Percentiles rank a stretch among this genome's conserved stretches.
These are phyloP conservation scores for Cladosporium sp. DNA, from an alignment of 2,329 filamentous ascomycete genomes.

Conservation along the genomic window DNA sequence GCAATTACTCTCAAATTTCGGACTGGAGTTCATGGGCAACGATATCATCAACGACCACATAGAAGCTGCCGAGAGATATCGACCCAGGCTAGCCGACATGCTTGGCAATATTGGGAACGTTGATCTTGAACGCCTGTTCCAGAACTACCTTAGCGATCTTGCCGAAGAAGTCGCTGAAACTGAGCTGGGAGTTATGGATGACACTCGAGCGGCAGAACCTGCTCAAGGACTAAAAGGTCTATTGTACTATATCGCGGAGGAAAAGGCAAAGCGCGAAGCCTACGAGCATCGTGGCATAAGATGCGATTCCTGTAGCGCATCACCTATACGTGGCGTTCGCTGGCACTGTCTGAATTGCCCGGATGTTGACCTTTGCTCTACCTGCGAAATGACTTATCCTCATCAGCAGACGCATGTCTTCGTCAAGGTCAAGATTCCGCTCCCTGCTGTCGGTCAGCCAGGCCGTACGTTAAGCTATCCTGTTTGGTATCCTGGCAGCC, in stretches of 20 bases:
- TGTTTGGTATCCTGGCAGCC: conserved; percentile 85
- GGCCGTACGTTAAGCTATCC: conserved; percentile 59
- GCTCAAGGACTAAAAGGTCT: conserved; percentile 43
- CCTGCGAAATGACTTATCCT: conserved; percentile 63
- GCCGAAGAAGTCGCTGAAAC: conserved; percentile 23
- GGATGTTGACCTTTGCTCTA: conserved; percentile 93
- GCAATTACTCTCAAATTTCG: neutral
- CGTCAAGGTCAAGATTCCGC: conserved; percentile 89
- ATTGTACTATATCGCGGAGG: conserved; percentile 88
- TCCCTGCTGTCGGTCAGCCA: conserved; percentile 73
- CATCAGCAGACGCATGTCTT: conserved; percentile 93
- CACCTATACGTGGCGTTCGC: conserved; percentile 85
- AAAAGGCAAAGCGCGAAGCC: conserved; percentile 80
- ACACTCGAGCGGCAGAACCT: conserved; percentile 18
- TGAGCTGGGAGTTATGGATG: conserved; percentile 19
- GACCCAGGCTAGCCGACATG: neutral
- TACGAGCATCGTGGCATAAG: conserved; percentile 90
- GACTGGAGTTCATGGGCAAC: neutral
- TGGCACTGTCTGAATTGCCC: conserved; percentile 95
- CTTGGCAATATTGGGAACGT: conserved; percentile 7
- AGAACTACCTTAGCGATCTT: conserved; percentile 15
- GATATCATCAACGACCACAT: neutral
- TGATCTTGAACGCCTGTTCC: conserved; percentile 15
- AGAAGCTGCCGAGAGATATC: neutral
- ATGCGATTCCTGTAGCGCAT: conserved; percentile 82